Base-by-base conservation (phyloP, 2,329 filamentous ascomycete species). In the Clarireedia homoeocarpa region DNA sequence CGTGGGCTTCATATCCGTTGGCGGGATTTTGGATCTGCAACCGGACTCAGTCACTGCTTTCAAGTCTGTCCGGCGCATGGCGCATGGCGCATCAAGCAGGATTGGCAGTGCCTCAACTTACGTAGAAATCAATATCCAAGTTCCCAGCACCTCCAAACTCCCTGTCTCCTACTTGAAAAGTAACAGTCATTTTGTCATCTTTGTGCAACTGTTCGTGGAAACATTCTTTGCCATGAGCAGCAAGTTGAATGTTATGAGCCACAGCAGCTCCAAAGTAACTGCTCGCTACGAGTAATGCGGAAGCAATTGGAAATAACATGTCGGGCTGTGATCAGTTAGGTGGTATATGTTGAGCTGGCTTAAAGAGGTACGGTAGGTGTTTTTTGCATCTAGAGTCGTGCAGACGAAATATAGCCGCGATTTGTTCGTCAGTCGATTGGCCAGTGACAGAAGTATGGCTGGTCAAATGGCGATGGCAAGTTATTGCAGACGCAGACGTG, bases 101-200 rank as follows among this genome's bases (percentile, higher is more conserved):
- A 15, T 46, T 10, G 23, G 24, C 38, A 30, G 39, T 44, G 24
- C 7, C 17, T 40, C 9, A n/a, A 55, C 84, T 64, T 84, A 97
- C 94, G 91, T 91, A 97, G 72, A 99, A 99, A 73, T 99, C 94
- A 69, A 99, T 87, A 65, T 97, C 91, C 58, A 99, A 77, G 70
- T 96, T 97, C 36, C 92, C 92, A 57, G 91, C 91, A 52, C 88
- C 89, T 51, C 92, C 92, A 74, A 96, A 96, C 72, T 99, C 94
- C 64, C 92, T 80, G 72, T 99, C 94, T 70, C 94, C 94, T 58
- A 97, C 92, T 77, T 97, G 94, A 80, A 95, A 99, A 30, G 91
- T 95, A 58, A 99, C 91, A 7, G 91, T 96, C 94, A 99, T 99
- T 74, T 87, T 89, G 77, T 99, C 94, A 73, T 96, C 94, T 71